Percentiles rank a stretch among this genome's conserved stretches.
These are phyloP conservation scores for Magnusiomyces fungicola DNA, from an alignment of 1,139 yeast species.

Conservation along the genomic window DNA sequence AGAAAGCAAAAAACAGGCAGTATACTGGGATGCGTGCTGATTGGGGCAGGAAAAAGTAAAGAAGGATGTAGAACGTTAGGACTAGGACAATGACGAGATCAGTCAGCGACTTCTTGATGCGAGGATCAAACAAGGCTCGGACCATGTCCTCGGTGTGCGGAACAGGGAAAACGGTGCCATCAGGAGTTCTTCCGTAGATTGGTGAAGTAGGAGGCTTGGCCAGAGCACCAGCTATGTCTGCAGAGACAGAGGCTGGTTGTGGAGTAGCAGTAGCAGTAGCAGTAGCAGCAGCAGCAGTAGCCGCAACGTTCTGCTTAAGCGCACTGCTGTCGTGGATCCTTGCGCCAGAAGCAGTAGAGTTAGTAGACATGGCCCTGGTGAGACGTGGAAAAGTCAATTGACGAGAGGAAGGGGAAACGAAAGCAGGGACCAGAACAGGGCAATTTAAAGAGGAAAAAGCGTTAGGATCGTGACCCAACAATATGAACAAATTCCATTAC, in stretches of 20 bases:
- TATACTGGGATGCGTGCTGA: constrained; percentile 40
- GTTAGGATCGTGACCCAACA: too few relatives aligned
- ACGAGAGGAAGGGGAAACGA: too few relatives aligned
- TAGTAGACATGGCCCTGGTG: too few relatives aligned
- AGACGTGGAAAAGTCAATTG: too few relatives aligned
- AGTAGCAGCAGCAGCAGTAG: background rate
- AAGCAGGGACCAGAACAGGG: too few relatives aligned
- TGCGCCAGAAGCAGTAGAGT: too few relatives aligned
- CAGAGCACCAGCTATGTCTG: too few relatives aligned
- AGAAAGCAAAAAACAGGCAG: constrained; percentile 54
- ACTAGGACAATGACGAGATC: constrained; percentile 53
- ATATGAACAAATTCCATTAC: too few relatives aligned
- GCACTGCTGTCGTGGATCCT: too few relatives aligned
- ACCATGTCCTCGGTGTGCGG: constrained; percentile 88
- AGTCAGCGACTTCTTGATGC: constrained; percentile 57
- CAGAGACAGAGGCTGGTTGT: constrained; percentile 2
- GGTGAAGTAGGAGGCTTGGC: too few relatives aligned
- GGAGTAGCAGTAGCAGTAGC: background rate
- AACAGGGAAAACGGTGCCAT: constrained; percentile 42
- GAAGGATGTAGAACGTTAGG: constrained; percentile 44
- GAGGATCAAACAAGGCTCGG: constrained; percentile 71
- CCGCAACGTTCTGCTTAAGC: background rate
- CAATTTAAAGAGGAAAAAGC: too few relatives aligned
- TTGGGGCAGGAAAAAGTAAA: constrained; percentile 37
- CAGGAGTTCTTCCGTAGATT: constrained; percentile 13